phyloP scores from a whole-genome alignment of 768 basidiomycete genomes.

The Amanita inopinata region DNA sequence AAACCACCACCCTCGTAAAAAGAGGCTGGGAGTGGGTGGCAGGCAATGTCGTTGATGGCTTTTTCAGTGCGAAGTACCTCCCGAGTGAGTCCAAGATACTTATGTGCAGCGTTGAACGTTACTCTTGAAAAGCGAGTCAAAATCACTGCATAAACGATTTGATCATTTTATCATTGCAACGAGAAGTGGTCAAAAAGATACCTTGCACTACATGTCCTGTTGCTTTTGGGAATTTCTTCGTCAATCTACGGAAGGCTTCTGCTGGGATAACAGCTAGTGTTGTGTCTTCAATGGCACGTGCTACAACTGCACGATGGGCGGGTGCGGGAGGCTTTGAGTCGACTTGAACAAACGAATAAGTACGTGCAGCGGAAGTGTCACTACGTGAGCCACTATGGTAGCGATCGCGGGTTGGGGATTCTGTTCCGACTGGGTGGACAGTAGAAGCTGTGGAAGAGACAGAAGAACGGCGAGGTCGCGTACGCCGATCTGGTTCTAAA shows the following conservation, averaged over 20 bases:
- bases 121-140: constrained; percentile 94
- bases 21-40: constrained; percentile 81
- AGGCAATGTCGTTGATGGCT: constrained; percentile 93
- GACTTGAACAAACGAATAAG: constrained; percentile 14
- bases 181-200: constrained; percentile 16
- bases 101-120: constrained; percentile 95
- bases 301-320: constrained; percentile 66
- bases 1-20: constrained; percentile 94
- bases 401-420: constrained; percentile 19
- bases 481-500: constrained; percentile 25
- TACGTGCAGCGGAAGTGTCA: constrained; percentile 15
- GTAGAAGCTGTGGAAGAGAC: constrained; percentile 64
- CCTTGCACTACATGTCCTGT: constrained; percentile 96
- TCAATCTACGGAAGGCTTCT: constrained; percentile 88
- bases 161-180: constrained; percentile 8
- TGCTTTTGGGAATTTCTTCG: constrained; percentile 95
- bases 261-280: constrained; percentile 99
- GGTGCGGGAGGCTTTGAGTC: constrained; percentile 20
- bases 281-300: constrained; percentile 89
- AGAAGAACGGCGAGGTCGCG: constrained; percentile 39
- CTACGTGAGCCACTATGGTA: constrained; percentile 19
- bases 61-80: constrained; percentile 96
- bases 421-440: constrained; percentile 37
- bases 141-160: constrained; percentile 50
- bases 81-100: constrained; percentile 88